Evolutionary conservation across 2,329 filamentous ascomycete genomes (phyloP).

Genomic region (Xylariaceae sp.): DNA sequence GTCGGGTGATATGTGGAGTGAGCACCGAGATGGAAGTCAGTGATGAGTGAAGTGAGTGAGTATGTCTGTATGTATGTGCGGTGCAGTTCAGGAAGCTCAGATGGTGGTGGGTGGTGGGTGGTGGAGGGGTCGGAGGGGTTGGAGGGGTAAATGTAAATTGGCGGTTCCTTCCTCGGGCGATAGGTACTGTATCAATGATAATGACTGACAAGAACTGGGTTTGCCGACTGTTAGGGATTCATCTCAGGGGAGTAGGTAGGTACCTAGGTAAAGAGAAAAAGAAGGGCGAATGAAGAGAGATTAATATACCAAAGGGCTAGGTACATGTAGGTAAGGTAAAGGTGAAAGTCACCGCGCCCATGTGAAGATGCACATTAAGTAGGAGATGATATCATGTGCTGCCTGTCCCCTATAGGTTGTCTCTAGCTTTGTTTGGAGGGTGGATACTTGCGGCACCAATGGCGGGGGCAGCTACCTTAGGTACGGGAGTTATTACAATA

Average conservation of each 20-base stretch:
- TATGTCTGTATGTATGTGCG: not conserved
- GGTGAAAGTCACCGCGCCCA: too few relatives aligned
- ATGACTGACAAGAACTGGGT: not conserved
- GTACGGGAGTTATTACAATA: too few relatives aligned
- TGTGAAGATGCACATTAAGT: not conserved
- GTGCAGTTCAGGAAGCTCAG: not conserved
- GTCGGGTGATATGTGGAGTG: not conserved
- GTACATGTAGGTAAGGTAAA: not conserved
- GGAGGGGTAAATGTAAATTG: not conserved
- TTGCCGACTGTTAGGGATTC: not conserved
- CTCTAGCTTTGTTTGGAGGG: too few relatives aligned
- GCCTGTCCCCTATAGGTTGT: not conserved
- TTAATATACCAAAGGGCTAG: too few relatives aligned
- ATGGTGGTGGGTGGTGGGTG: not conserved
- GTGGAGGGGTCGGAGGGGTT: slow-evolving; percentile 5
- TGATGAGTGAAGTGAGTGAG: not conserved
- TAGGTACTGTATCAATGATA: too few relatives aligned
- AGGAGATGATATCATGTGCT: not conserved
- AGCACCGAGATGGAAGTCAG: not conserved
- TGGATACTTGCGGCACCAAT: too few relatives aligned
- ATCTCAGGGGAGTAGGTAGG: not conserved
- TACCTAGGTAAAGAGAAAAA: not conserved
- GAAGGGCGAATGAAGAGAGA: too few relatives aligned
- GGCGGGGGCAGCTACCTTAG: too few relatives aligned
- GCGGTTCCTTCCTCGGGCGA: not conserved